A percentile compares a stretch with the other conserved stretches of the same genome.
phyloP scores from a whole-genome alignment of 2,329 filamentous ascomycete genomes.

The Trichophyton verrucosum region DNA sequence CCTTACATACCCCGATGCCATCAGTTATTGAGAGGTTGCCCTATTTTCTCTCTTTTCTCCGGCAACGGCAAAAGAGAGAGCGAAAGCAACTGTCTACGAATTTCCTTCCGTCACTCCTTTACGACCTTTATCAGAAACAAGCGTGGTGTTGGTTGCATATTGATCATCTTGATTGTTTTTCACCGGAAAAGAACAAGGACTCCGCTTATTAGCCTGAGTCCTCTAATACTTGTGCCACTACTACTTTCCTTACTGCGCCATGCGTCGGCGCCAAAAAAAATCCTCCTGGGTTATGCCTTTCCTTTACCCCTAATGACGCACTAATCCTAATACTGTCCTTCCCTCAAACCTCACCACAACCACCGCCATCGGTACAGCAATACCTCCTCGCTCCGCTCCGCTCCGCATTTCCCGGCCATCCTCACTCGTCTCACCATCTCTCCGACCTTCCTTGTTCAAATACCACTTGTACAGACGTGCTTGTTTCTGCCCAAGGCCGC shows the following conservation, averaged over 20 bases:
- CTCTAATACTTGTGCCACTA: slow-evolving; percentile 5
- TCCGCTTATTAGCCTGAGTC: background rate
- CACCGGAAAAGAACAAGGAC: background rate
- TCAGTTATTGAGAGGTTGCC: background rate
- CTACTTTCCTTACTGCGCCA: slow-evolving; percentile 6
- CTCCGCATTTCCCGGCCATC: background rate
- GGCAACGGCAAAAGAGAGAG: background rate
- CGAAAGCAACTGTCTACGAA: slow-evolving; percentile 13
- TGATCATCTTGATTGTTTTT: slow-evolving; percentile 5
- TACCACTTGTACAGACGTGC: slow-evolving; percentile 9
- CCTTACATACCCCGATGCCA: slow-evolving; percentile 15
- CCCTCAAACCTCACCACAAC: background rate
- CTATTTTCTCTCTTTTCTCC: background rate
- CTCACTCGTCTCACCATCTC: background rate
- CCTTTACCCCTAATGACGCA: slow-evolving; percentile 7
- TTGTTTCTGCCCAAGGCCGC: slow-evolving; percentile 14
- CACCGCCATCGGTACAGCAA: background rate
- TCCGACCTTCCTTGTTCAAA: background rate
- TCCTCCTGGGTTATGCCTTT: slow-evolving; percentile 12
- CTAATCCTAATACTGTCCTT: slow-evolving; percentile 5
- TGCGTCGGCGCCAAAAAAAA: background rate
- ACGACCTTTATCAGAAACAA: slow-evolving; percentile 15
- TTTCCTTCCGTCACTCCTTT: slow-evolving; percentile 25
- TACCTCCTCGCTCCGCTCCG: background rate
- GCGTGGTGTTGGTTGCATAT: slow-evolving; percentile 14